These are phyloP conservation scores for Aureobasidium musti DNA, from an alignment of 2,329 filamentous ascomycete genomes.

Conservation along the genomic window DNA sequence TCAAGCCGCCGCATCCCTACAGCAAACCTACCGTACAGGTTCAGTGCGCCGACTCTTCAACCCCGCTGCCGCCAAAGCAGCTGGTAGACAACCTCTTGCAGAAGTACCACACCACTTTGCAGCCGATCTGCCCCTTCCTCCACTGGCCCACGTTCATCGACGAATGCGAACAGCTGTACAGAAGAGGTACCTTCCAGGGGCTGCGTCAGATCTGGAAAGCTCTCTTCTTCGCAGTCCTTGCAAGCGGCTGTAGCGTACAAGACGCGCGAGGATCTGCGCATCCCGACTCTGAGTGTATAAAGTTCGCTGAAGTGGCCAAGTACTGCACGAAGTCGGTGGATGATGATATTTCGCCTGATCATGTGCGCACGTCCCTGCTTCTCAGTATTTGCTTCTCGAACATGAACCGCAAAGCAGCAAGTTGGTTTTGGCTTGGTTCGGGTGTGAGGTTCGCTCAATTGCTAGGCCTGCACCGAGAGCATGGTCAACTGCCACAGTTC, in stretches of 20 bases:
- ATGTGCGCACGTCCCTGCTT: slow-evolving; percentile 71
- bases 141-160: slow-evolving; percentile 83
- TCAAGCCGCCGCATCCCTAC: slow-evolving; percentile 73
- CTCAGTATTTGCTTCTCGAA: slow-evolving; percentile 80
- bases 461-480: slow-evolving; percentile 75
- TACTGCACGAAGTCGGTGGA: slow-evolving; percentile 77
- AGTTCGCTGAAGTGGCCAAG: slow-evolving; percentile 71
- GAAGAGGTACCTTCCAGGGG: slow-evolving; percentile 60
- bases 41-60: slow-evolving; percentile 45
- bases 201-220: slow-evolving; percentile 71
- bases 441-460: slow-evolving; percentile 81
- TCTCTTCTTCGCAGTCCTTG: slow-evolving; percentile 79
- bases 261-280: slow-evolving; percentile 57
- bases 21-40: slow-evolving; percentile 56
- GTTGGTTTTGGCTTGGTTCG: slow-evolving; percentile 81
- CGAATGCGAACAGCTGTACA: slow-evolving; percentile 76
- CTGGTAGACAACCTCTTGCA: slow-evolving; percentile 71
- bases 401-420: slow-evolving; percentile 80
- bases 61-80: slow-evolving; percentile 66
- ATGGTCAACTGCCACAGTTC: slow-evolving; percentile 69
- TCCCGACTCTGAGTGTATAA: slow-evolving; percentile 57
- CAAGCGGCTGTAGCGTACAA: slow-evolving; percentile 76
- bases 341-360: slow-evolving; percentile 73
- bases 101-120: slow-evolving; percentile 74
- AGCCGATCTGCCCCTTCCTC: slow-evolving; percentile 79